Conservation (phyloP, 1,284 basidiomycete genomes). For the Schizophyllum commune region DNA sequence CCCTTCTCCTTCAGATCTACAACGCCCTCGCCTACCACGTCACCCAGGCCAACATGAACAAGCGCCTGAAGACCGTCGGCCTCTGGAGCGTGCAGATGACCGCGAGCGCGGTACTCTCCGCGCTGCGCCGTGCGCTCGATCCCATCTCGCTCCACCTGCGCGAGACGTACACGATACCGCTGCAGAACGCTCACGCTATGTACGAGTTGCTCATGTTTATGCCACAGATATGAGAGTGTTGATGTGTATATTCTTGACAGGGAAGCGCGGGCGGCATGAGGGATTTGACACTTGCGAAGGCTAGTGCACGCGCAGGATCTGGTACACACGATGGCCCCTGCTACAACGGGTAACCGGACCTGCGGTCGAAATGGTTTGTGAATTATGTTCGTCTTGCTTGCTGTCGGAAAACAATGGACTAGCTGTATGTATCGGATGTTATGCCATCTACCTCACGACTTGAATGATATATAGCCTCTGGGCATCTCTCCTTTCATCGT, state of each 20-base stretch:
- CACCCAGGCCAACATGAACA: constrained; percentile 78
- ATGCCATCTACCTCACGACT: too few species aligned
- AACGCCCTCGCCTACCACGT: constrained; percentile 91
- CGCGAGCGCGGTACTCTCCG: constrained; percentile 36
- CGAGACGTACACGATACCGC: constrained; percentile 25
- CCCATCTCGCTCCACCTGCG: constrained; percentile 34
- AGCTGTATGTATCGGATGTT: too few species aligned
- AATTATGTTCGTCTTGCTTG: too few species aligned
- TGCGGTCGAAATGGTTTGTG: too few species aligned
- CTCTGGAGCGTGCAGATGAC: constrained; percentile 61
- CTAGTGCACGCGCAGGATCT: too few species aligned
- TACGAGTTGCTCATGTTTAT: constrained; percentile 12
- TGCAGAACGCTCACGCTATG: constrained; percentile 17
- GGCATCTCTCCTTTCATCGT: too few species aligned
- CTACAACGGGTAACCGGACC: too few species aligned
- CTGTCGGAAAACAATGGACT: too few species aligned
- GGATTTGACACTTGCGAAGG: too few species aligned
- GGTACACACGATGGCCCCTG: too few species aligned
- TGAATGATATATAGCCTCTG: too few species aligned
- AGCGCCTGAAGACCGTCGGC: constrained; percentile 80
- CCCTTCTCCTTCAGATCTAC: constrained; percentile 50
- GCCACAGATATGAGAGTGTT: constrained; percentile 5
- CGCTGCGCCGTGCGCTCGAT: constrained; percentile 35
- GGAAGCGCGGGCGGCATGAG: neutral
- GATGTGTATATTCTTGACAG: neutral